Evolutionary conservation across 768 basidiomycete species (phyloP).

Genomic region (Leccinum arenicola): DNA sequence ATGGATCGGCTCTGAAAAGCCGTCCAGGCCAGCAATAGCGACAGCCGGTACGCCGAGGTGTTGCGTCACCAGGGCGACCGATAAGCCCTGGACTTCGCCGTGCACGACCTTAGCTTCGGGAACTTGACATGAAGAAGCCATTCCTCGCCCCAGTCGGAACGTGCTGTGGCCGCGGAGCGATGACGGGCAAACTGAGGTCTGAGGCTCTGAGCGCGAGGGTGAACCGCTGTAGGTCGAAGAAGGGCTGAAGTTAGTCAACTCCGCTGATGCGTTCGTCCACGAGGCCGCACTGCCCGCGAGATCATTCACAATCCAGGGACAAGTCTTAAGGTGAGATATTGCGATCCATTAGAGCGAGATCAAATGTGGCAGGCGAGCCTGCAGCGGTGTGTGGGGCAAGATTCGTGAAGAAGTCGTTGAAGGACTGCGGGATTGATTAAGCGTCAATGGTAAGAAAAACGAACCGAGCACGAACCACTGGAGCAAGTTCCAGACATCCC

Average conservation of each 20-base stretch:
- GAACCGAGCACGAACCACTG: constrained; percentile 11
- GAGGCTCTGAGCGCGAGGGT: constrained; percentile 30
- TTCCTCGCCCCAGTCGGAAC: constrained; percentile 1
- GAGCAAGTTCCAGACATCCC: constrained; percentile 4
- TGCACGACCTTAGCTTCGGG: constrained; percentile 1
- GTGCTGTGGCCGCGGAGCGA: constrained; percentile 29
- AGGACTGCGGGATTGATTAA: constrained; percentile 12
- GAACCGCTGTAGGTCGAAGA: constrained; percentile 46
- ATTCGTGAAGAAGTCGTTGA: constrained; percentile 25
- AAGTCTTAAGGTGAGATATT: constrained; percentile 19
- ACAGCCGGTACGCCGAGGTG: background rate
- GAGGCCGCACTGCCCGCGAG: constrained; percentile 2
- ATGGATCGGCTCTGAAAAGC: constrained; percentile 1
- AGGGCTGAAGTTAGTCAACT: constrained; percentile 29
- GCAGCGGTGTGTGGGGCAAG: constrained; percentile 22
- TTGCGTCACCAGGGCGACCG: background rate
- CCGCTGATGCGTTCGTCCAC: constrained; percentile 15
- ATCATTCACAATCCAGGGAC: constrained; percentile 7
- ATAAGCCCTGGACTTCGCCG: background rate
- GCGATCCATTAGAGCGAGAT: constrained; percentile 28
- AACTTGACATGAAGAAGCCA: background rate
- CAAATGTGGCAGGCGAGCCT: constrained; percentile 5
- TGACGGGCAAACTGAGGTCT: constrained; percentile 21
- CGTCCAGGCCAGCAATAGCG: constrained; percentile 9
- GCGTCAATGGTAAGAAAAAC: rapidly evolving